Conservation (phyloP, 1,284 basidiomycete genomes). For the Pseudozyma sp. region DNA sequence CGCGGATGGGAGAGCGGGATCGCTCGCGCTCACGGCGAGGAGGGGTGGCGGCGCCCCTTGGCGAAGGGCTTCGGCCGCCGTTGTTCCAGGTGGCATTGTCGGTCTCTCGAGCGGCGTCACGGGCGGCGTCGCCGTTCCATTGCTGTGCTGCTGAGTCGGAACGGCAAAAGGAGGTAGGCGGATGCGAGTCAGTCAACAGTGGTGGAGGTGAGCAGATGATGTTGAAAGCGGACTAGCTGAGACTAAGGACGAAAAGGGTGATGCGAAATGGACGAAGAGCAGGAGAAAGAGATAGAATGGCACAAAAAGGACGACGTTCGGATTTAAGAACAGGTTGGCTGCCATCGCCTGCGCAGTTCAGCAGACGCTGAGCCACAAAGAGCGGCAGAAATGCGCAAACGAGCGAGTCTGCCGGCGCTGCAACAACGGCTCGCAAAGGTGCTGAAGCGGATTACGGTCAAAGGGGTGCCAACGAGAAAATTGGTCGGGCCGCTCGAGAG, state of each 20-base stretch:
- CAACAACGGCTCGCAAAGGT: too few relatives aligned
- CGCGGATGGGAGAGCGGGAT: constrained; percentile 39
- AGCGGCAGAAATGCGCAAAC: too few relatives aligned
- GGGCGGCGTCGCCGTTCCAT: constrained; percentile 58
- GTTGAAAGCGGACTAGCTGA: background rate
- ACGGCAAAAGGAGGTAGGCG: constrained; percentile 30
- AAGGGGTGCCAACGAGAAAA: too few relatives aligned
- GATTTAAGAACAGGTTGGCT: too few relatives aligned
- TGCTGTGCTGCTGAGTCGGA: constrained; percentile 46
- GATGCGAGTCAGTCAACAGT: constrained; percentile 24
- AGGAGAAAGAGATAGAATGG: background rate
- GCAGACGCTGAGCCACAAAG: too few relatives aligned
- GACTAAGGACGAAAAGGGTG: background rate
- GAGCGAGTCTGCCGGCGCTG: too few relatives aligned
- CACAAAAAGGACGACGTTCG: background rate
- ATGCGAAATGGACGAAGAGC: background rate
- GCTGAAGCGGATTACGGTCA: too few relatives aligned
- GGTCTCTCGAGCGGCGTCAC: constrained; percentile 52
- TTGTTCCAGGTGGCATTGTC: constrained; percentile 43
- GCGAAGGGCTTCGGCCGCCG: constrained; percentile 50
- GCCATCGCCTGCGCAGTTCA: too few relatives aligned
- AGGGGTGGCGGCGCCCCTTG: constrained; percentile 48
- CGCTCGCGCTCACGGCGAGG: constrained; percentile 57
- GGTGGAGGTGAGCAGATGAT: constrained; percentile 10
- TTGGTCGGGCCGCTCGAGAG: too few relatives aligned